A percentile compares a stretch with the other conserved stretches of the same genome.
These are phyloP conservation scores for Solanum pinnatisectum DNA, from an alignment of 257 asterid genomes.

Conservation along the genomic window DNA sequence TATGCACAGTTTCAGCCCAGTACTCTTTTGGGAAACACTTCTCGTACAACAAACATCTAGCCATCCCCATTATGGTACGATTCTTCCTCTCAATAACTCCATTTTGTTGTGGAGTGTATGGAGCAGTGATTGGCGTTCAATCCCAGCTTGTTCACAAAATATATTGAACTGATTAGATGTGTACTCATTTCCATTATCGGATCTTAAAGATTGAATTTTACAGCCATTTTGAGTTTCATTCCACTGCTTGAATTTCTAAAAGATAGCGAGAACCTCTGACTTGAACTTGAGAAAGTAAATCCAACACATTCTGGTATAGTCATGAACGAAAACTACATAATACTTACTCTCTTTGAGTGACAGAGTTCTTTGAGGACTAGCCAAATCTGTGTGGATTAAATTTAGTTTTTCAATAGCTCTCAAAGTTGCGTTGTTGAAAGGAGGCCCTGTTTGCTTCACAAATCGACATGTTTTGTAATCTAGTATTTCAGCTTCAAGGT, in stretches of 20 bases:
- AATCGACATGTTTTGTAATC: not conserved
- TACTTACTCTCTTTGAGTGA: not conserved
- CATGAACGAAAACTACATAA: not conserved
- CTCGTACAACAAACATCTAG: not conserved
- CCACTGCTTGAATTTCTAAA: not conserved
- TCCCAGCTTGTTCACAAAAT: not conserved
- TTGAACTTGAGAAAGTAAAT: not conserved
- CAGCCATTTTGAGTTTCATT: not conserved
- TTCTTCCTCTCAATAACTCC: not conserved
- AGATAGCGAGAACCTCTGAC: not conserved
- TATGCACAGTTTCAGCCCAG: not conserved
- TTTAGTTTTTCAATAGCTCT: not conserved
- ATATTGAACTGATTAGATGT: not conserved
- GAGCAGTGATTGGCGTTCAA: not conserved
- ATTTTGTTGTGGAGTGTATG: not conserved
- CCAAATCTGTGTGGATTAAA: not conserved
- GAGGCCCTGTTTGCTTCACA: not conserved
- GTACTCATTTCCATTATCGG: not conserved
- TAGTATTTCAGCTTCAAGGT: not conserved
- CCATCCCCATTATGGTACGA: not conserved
- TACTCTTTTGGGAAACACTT: not conserved
- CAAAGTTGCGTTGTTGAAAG: not conserved
- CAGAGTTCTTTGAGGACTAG: not conserved
- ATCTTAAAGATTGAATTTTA: not conserved
- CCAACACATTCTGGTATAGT: not conserved